These are phyloP conservation scores for Tolypocladium endophyticum DNA, from an alignment of 2,329 filamentous ascomycete species.

Conservation along the genomic window DNA sequence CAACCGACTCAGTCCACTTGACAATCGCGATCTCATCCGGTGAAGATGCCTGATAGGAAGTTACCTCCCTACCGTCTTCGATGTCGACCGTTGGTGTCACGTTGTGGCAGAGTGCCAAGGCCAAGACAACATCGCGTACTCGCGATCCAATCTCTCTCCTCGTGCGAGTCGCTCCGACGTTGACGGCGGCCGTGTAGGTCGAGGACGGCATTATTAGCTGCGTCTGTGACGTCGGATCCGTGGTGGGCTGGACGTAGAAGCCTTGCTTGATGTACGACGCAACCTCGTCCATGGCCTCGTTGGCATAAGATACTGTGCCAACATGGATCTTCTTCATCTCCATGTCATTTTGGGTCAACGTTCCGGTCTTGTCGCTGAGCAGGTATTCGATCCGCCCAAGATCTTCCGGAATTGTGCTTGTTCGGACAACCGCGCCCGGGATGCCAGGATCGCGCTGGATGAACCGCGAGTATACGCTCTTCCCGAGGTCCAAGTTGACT, in stretches of 20 bases:
- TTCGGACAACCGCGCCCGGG: constrained; percentile 83
- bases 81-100: constrained; percentile 79
- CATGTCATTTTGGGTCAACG: constrained; percentile 95
- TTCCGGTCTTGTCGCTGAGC: constrained; percentile 96
- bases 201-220: constrained; percentile 68
- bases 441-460: constrained; percentile 90
- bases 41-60: constrained; percentile 90
- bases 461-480: constrained; percentile 90
- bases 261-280: constrained; percentile 74
- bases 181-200: constrained; percentile 49
- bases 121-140: constrained; percentile 85
- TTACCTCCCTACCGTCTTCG: constrained; percentile 64
- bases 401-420: constrained; percentile 95
- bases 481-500: constrained; percentile 94
- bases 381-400: constrained; percentile 92
- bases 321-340: constrained; percentile 98
- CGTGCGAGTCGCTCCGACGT: constrained; percentile 63
- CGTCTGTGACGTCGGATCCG: constrained; percentile 30
- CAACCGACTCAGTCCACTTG: constrained; percentile 86
- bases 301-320: constrained; percentile 94
- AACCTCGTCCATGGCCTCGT: constrained; percentile 98
- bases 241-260: constrained; percentile 48
- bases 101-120: constrained; percentile 90
- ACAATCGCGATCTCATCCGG: constrained; percentile 98
- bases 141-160: constrained; percentile 87